Conservation (phyloP, 2,329 filamentous ascomycete species). For the Ophiocordyceps polyrhachis-furcata region DNA sequence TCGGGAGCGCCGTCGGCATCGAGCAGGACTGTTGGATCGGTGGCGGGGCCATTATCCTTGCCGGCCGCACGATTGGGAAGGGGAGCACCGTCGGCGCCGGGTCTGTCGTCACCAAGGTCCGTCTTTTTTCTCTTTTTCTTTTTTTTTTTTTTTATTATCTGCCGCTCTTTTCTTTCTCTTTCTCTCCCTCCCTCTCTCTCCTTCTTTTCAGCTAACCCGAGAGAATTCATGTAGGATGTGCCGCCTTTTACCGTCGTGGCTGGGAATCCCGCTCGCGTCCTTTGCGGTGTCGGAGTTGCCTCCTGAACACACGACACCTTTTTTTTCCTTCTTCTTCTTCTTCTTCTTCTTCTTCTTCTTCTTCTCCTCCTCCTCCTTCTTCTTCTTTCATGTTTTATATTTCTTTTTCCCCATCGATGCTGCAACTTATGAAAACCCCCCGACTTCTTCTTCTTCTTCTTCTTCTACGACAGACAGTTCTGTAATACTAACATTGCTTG, state of each 20-base stretch:
- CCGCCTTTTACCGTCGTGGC: constrained; percentile 49
- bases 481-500: neutral
- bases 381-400: neutral
- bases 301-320: no score
- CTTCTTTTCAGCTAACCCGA: neutral
- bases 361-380: neutral
- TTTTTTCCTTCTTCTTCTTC: no score
- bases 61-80: constrained; percentile 62
- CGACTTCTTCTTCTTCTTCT: constrained; percentile 1
- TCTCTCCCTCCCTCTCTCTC: neutral
- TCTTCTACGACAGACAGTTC: neutral
- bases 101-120: constrained; percentile 63
- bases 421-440: constrained; percentile 2
- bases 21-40: constrained; percentile 76
- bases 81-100: constrained; percentile 68
- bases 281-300: constrained; percentile 20
- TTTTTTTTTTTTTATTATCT: no score
- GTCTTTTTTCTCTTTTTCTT: constrained; percentile 6
- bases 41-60: constrained; percentile 57
- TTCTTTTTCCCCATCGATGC: constrained; percentile 10
- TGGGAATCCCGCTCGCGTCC: constrained; percentile 48
- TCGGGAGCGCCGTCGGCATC: constrained; percentile 56
- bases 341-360: no score
- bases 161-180: neutral
- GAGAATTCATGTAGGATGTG: constrained; percentile 31